A percentile compares a stretch with the other conserved stretches of the same genome.
phyloP scores from a whole-genome alignment of 257 asterid genomes.

The Penstemon eatonii region DNA sequence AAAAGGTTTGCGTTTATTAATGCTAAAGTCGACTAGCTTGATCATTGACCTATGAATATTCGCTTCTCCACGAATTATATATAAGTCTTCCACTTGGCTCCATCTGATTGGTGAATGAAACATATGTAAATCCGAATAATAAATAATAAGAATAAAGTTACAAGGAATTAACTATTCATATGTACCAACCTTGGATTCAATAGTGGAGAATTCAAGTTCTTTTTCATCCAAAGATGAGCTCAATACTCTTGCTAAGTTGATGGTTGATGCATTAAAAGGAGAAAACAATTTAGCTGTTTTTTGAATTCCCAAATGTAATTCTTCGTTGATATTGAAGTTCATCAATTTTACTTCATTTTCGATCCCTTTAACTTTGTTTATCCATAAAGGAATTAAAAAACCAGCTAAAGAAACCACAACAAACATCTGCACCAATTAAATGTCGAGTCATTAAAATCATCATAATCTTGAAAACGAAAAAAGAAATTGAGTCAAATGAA shows the following conservation, averaged over 20 bases:
- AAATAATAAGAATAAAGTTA: background rate
- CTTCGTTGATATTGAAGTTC: constrained; percentile 28
- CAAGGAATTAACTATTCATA: no score
- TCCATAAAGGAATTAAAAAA: constrained; percentile 48
- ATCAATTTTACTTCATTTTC: constrained; percentile 34
- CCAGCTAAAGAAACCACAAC: constrained; percentile 44
- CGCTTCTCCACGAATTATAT: no score
- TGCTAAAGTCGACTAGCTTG: no score
- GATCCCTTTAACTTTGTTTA: constrained; percentile 32
- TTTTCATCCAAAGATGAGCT: constrained; percentile 28
- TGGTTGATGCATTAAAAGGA: constrained; percentile 38
- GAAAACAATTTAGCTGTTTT: constrained; percentile 33
- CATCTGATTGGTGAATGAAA: background rate
- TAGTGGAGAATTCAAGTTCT: constrained; percentile 27
- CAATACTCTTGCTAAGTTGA: constrained; percentile 33
- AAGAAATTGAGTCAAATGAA: background rate
- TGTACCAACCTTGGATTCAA: constrained; percentile 35
- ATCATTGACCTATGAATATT: no score
- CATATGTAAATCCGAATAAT: background rate
- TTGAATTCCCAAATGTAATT: constrained; percentile 27
- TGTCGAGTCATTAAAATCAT: background rate
- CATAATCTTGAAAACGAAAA: background rate
- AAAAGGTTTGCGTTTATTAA: no score
- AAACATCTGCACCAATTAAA: constrained; percentile 35
- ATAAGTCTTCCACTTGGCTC: no score